phyloP scores from a whole-genome alignment of 495 filamentous ascomycete genomes.

The Xylona heveae region DNA sequence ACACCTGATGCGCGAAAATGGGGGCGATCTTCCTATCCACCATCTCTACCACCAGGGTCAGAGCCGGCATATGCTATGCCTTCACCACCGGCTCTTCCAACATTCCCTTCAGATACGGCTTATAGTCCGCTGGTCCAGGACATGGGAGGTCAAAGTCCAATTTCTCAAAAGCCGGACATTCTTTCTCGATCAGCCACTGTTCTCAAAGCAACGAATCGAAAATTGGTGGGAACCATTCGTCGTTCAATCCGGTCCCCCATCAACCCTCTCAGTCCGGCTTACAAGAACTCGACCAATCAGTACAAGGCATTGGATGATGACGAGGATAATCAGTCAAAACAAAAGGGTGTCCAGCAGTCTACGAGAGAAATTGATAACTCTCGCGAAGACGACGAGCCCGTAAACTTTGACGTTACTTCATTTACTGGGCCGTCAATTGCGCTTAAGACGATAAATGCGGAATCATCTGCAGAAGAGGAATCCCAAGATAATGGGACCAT shows the following conservation, averaged over 20 bases:
- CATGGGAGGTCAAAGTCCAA: background rate
- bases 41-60: background rate
- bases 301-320: background rate
- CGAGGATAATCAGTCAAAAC: constrained; percentile 3
- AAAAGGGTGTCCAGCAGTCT: no score
- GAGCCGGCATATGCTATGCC: constrained; percentile 4
- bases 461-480: constrained; percentile 4
- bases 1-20: no score
- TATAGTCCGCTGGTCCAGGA: no score
- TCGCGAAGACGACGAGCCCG: constrained; percentile 1
- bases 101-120: constrained; percentile 1
- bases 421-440: constrained; percentile 1
- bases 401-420: constrained; percentile 4
- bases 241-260: constrained; percentile 1
- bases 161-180: background rate
- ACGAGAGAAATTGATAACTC: no score
- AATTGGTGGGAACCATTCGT: background rate
- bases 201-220: background rate
- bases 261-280: background rate
- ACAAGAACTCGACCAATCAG: background rate
- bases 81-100: constrained; percentile 1
- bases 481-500: background rate
- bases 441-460: background rate
- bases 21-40: background rate
- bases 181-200: background rate